Evolutionary conservation across 2,329 filamentous ascomycete genomes (phyloP).

Genomic region (Metarhizium anisopliae): DNA sequence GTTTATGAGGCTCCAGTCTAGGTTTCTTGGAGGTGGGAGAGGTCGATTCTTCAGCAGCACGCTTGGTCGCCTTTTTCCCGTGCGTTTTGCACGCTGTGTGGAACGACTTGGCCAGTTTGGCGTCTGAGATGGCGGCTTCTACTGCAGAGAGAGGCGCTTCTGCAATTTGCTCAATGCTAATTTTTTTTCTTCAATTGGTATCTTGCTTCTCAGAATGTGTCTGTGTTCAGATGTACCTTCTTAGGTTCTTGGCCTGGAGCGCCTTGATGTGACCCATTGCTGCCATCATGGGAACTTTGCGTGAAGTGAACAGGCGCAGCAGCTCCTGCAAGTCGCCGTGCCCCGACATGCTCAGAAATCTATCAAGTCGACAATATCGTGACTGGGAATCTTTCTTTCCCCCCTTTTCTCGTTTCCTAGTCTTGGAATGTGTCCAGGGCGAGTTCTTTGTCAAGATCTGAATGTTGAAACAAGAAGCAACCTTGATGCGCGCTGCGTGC

Average conservation of each 20-base stretch:
- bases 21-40: constrained; percentile 19
- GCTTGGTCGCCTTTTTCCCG: constrained; percentile 30
- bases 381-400: no score
- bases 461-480: background rate
- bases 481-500: no score
- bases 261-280: constrained; percentile 51
- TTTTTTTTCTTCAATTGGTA: background rate
- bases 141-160: constrained; percentile 35
- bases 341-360: constrained; percentile 34
- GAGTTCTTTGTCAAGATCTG: background rate
- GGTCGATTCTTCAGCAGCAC: constrained; percentile 14
- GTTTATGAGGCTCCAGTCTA: constrained; percentile 23
- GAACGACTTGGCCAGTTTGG: constrained; percentile 39
- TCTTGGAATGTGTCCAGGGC: background rate
- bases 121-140: constrained; percentile 36
- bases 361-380: background rate
- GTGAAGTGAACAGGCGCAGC: constrained; percentile 48
- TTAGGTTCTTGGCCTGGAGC: constrained; percentile 44
- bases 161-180: constrained; percentile 46
- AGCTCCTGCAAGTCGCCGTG: constrained; percentile 54
- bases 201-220: background rate
- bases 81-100: constrained; percentile 46
- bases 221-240: constrained; percentile 35
- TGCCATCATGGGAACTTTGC: constrained; percentile 49
- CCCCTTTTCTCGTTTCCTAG: no score